Conservation (phyloP, 2,329 filamentous ascomycete species). For the Intubia oerlemansii region DNA sequence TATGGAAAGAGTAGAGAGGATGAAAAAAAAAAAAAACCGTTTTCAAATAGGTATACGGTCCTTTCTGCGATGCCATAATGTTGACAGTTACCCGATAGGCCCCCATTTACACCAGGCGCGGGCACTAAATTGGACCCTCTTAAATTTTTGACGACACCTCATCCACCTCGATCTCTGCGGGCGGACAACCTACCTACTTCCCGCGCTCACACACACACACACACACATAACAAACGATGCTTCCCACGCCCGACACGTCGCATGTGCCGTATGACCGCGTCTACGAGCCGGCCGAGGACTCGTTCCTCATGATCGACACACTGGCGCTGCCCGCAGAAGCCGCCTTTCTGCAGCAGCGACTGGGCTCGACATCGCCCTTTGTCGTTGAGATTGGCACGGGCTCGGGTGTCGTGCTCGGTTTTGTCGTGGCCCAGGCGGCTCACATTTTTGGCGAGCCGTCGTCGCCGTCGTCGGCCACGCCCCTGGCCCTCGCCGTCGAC, state of each 20-base stretch:
- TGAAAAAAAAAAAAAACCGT: too few species aligned
- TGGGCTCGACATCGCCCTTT: constrained; percentile 32
- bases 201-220: too few species aligned
- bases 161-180: too few species aligned
- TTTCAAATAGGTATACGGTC: too few species aligned
- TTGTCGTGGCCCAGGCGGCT: constrained; percentile 54
- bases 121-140: too few species aligned
- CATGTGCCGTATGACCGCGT: constrained; percentile 77
- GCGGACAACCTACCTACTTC: too few species aligned
- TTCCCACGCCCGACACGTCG: constrained; percentile 81
- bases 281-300: constrained; percentile 93
- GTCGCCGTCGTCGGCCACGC: constrained; percentile 15
- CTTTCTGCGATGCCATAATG: too few species aligned
- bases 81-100: too few species aligned
- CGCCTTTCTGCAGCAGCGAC: constrained; percentile 43
- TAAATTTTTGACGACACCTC: too few species aligned
- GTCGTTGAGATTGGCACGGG: constrained; percentile 77
- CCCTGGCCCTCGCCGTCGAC: constrained; percentile 61
- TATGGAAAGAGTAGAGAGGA: too few species aligned
- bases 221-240: too few species aligned
- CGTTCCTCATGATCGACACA: constrained; percentile 81
- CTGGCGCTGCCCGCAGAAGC: constrained; percentile 52
- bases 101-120: too few species aligned
- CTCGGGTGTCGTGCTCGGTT: constrained; percentile 84
- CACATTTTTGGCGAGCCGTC: constrained; percentile 43